Conservation (phyloP, 805 yeast species). For the Monosporozyma yasuniensis region DNA sequence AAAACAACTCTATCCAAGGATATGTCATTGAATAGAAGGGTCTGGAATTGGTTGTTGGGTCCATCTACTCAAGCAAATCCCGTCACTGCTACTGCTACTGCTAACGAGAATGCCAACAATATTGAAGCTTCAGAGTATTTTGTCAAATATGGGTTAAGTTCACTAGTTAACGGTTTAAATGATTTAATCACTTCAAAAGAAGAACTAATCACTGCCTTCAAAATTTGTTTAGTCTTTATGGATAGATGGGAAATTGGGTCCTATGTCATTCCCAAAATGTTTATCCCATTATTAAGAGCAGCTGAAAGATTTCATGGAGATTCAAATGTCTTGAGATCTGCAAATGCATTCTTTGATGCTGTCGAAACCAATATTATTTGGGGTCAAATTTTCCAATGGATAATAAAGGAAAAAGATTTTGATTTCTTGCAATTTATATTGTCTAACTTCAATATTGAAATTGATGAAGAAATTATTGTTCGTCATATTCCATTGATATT, state of each 20-base stretch:
- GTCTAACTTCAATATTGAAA: constrained; percentile 52
- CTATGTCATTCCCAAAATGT: constrained; percentile 55
- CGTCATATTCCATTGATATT: constrained; percentile 69
- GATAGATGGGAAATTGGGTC: constrained; percentile 95
- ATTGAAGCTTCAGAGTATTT: constrained; percentile 38
- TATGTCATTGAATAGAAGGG: constrained; percentile 87
- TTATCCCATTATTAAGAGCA: constrained; percentile 53
- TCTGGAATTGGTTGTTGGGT: constrained; percentile 90
- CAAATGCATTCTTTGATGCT: constrained; percentile 70
- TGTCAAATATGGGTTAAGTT: constrained; percentile 42
- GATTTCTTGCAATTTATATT: constrained; percentile 52
- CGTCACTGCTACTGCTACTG: neutral
- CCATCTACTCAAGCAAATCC: constrained; percentile 32
- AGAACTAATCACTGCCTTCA: constrained; percentile 40
- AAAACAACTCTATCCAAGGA: constrained; percentile 69
- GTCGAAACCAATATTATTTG: constrained; percentile 77
- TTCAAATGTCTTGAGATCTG: constrained; percentile 42
- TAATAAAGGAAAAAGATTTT: constrained; percentile 29
- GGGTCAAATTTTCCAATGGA: constrained; percentile 43
- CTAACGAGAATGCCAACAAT: constrained; percentile 13
- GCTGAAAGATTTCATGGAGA: constrained; percentile 31
- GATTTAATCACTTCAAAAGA: constrained; percentile 34
- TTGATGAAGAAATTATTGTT: constrained; percentile 78
- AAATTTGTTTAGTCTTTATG: constrained; percentile 63
- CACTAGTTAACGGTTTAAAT: constrained; percentile 46